Base-by-base conservation (phyloP, 2,329 filamentous ascomycete species). In the Fusarium pseudoanthophilum region DNA sequence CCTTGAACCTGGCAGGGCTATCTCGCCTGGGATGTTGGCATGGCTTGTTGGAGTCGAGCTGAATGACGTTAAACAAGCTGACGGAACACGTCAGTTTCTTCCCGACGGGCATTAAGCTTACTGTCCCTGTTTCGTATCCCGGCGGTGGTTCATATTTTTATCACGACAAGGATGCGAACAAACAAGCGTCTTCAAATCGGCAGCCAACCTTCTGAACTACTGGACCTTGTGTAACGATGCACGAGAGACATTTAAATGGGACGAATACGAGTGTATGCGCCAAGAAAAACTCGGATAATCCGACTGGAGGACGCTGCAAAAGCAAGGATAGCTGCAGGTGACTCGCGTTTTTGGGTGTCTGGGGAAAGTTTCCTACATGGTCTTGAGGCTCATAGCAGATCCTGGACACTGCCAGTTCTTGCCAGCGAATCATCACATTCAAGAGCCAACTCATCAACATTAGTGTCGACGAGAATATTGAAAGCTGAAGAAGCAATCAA, bases 201-300 rank as follows among this genome's bases (percentile, higher is more conserved):
- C 55, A 68, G 65, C n/a, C 16, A 53, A 28, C 28, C n/a, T 52
- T 69, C n/a, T n/a, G 24, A 43, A 20, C 43, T 48, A 42, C 26
- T 42, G 18, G 34, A 26, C 46, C 20, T 36, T 68, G 70, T 68
- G 56, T 46, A 36, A 57, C 69, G 64, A 46, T 45, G 30, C 59
- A 66, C 63, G 36, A 67, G 24, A 62, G 37, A 42, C 21, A 63
- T 40, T 56, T 61, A 43, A 60, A 58, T 56, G 58, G 56, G 49
- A 53, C 53, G 51, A 71, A 77, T 74, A 78, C 75, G 76, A 78
- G 71, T 46, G 28, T 51, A 45, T 59, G 37, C 43, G 24, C 57
- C 42, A 69, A 53, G 56, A 42, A 34, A 36, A 64, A 26, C 34
- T 57, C 60, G 42, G 37, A 66, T 61, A 49, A 69, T 67, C 48